phyloP scores from a whole-genome alignment of 1,284 basidiomycete species.

The Sanghuangporus sanghuang region DNA sequence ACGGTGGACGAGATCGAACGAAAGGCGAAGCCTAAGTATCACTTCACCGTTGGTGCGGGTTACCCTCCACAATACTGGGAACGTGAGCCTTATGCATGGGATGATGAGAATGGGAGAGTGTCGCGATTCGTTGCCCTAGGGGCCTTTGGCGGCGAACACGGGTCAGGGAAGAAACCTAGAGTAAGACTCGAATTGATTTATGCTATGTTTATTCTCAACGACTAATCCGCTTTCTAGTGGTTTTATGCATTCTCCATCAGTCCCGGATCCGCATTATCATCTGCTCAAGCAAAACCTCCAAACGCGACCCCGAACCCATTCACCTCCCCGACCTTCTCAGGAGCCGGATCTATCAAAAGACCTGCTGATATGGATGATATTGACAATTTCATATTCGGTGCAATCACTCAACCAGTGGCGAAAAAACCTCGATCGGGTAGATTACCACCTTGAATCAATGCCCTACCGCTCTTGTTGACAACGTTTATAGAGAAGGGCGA shows the following conservation, averaged over 20 bases:
- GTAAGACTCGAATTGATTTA: conserved; percentile 40
- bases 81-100: conserved; percentile 85
- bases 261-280: conserved; percentile 31
- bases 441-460: conserved; percentile 19
- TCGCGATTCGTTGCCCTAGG: conserved; percentile 83
- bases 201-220: background rate
- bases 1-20: conserved; percentile 67
- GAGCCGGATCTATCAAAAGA: conserved; percentile 42
- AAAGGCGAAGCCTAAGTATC: conserved; percentile 69
- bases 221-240: conserved; percentile 41
- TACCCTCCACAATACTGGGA: conserved; percentile 80
- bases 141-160: conserved; percentile 67
- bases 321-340: conserved; percentile 31
- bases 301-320: conserved; percentile 78
- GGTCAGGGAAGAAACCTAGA: conserved; percentile 72
- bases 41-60: conserved; percentile 63
- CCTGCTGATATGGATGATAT: conserved; percentile 40
- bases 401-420: conserved; percentile 49
- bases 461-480: background rate
- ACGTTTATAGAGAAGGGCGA: conserved; percentile 32
- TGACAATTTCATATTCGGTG: conserved; percentile 68
- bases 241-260: conserved; percentile 74
- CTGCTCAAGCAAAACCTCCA: conserved; percentile 42
- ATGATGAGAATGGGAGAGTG: conserved; percentile 60
- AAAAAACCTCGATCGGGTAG: conserved; percentile 39